phyloP scores from a whole-genome alignment of 257 asterid species.

The Ballota nigra region DNA sequence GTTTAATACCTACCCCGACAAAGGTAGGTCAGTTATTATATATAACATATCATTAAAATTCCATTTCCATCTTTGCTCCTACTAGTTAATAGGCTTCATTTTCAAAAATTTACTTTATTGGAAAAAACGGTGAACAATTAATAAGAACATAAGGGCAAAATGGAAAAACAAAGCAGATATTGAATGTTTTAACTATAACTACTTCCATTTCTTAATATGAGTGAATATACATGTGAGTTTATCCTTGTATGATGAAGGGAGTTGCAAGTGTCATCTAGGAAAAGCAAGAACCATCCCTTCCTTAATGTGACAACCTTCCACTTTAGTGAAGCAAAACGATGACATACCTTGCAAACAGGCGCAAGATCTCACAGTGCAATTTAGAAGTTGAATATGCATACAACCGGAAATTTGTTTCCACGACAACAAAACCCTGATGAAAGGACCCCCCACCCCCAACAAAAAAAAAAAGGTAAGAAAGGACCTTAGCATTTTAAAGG shows the following conservation, averaged over 20 bases:
- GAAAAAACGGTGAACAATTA: too few species aligned
- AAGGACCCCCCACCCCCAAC: constrained; percentile 9
- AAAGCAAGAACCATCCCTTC: not conserved
- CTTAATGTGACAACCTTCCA: constrained; percentile 4
- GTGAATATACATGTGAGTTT: not conserved
- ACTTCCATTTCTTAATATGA: not conserved
- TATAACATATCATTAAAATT: too few species aligned
- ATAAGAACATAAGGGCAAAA: too few species aligned
- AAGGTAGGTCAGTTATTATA: too few species aligned
- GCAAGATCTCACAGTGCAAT: constrained; percentile 87
- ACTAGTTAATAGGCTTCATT: too few species aligned
- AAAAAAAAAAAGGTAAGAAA: not conserved
- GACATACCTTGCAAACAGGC: constrained; percentile 83
- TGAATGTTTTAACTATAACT: too few species aligned
- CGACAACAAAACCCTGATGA: constrained; percentile 86
- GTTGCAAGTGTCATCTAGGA: not conserved
- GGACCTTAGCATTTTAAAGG: constrained; percentile 11
- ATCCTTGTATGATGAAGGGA: too few species aligned
- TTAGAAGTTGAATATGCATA: constrained; percentile 93
- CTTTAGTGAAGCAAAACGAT: constrained; percentile 1
- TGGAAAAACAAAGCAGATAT: too few species aligned
- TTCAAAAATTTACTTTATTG: too few species aligned
- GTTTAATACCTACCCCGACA: too few species aligned
- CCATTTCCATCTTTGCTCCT: too few species aligned
- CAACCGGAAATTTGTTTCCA: constrained; percentile 92